Base-by-base conservation (phyloP, 2,329 filamentous ascomycete genomes). In the Neonectria sp. region DNA sequence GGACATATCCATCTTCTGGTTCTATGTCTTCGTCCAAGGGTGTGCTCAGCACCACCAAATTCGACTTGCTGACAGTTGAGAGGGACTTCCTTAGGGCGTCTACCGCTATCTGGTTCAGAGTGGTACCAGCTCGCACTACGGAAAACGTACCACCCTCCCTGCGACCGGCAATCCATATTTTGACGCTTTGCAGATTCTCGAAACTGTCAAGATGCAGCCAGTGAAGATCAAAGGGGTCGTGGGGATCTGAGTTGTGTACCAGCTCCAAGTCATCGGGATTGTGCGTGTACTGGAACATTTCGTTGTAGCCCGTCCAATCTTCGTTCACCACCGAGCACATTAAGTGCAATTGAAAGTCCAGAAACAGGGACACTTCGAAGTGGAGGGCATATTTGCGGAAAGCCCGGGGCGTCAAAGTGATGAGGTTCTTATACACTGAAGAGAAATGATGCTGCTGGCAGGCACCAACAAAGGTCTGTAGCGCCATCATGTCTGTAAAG, bases 101-200 rank as follows among this genome's bases (percentile, higher is more conserved):
- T 7, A 53, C n/a, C 29, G 52, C 29, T 4, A 63, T 2, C 0
- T 55, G n/a, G 1, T 29, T 2, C 12, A 5, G 13, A 25, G 53
- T 62, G 12, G 13, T 57, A 21, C 21, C 21, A 21, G 21, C 21
- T 21, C 21, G 21, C 21, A 21, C 21, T 21, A 21, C 21, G 21
- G 21, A 21, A 21, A 21, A 21, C 21, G 21, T 21, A 21, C 21
- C 21, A 21, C 21, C 21, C 21, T 21, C 21, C 21, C 21, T 21
- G 35, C 63, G 58, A 43, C 52, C 63, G 4, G 63, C 59, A 40
- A 66, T 13, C 58, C 63, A 66, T 35, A 66, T 29, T 24, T 66
- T 31, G 25, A 63, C 52, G 21, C 52, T 58, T 24, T 58, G 53
- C 7, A 66, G 63, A 25, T 58, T 62, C 4, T 66, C 45, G 15